Base-by-base conservation (phyloP, 2,329 filamentous ascomycete species). In the Cercospora brassicicola region DNA sequence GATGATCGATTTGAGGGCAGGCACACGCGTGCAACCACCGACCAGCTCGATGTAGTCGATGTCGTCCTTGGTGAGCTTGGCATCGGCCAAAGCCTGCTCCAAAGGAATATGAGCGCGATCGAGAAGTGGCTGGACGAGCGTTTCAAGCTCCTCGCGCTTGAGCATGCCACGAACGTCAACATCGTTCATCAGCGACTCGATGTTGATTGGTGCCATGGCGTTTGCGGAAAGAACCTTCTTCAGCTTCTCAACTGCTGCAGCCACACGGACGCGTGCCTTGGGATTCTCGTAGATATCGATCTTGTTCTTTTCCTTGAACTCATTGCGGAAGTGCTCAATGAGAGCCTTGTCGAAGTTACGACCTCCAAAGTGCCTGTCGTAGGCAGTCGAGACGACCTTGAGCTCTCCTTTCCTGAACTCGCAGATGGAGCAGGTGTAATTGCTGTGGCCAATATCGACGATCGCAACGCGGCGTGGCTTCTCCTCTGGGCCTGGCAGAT, bases 181-280 rank as follows among this genome's bases (percentile, higher is more conserved):
- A 80, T 99, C 95, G 82, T 98, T 96, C 94, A 99, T 98, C 75
- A 99, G 86, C 39, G 94, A 97, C 85, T 99, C 95, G 77, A 99
- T 96, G 86, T 94, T 98, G 81, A 99, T 83, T 60, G 94, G 93
- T 18, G 94, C 93, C 78, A 91, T 88, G 75, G 94, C 91, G 84
- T 98, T 98, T 79, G 95, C 95, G 39, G 94, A 98, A 66, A 99
- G 86, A 65, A 98, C 90, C 89, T 98, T 98, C 90, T 99, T 99
- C 79, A 96, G 84, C 87, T 97, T 97, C 87, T 99, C 95, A 65
- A 94, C 93, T 66, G 92, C 93, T 70, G 93, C 89, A 51, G 91
- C 87, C 75, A 96, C 92, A 80, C 95, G 93, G 74, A 94, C 89
- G 81, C 90, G 88, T 67, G 94, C 95, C 84, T 97, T 97, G 73